Percentiles rank a stretch among this genome's conserved stretches.
These are phyloP conservation scores for Rhodosporidiobolus sp. DNA, from an alignment of 768 basidiomycete species.

Conservation along the genomic window DNA sequence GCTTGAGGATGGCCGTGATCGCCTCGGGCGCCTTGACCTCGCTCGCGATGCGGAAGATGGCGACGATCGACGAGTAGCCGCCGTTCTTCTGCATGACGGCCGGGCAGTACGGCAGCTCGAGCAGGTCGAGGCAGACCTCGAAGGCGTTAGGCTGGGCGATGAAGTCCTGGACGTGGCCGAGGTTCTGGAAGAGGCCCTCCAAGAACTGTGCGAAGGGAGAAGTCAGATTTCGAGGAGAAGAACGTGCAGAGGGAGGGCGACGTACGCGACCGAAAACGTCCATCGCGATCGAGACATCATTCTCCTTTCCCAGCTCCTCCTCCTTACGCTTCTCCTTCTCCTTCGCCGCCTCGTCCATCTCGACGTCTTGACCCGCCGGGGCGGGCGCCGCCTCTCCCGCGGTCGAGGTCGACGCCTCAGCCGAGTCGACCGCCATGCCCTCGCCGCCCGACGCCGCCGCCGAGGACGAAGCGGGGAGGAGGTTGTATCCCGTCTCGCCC, in stretches of 20 bases:
- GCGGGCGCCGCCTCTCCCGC: too few species aligned
- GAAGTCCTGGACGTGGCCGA: constrained; percentile 85
- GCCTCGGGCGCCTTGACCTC: constrained; percentile 79
- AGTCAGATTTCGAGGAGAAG: neutral
- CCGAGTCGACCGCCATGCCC: neutral
- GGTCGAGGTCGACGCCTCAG: neutral
- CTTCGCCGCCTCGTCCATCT: constrained; percentile 20
- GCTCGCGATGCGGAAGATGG: constrained; percentile 81
- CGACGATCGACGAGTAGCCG: constrained; percentile 79
- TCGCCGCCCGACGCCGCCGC: neutral
- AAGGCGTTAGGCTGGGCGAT: constrained; percentile 64
- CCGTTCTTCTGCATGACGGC: constrained; percentile 82
- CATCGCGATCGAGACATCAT: constrained; percentile 41
- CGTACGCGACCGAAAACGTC: constrained; percentile 48
- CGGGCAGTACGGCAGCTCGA: constrained; percentile 79
- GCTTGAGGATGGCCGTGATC: constrained; percentile 63
- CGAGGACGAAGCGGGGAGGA: constrained; percentile 15
- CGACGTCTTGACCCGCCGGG: neutral
- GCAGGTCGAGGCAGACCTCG: constrained; percentile 67
- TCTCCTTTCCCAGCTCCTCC: constrained; percentile 34
- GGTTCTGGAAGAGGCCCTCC: constrained; percentile 90
- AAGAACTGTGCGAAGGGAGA: constrained; percentile 61
- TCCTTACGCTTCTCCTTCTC: constrained; percentile 40
- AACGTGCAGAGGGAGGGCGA: neutral
- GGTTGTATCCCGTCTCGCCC: constrained; percentile 32